Base-by-base conservation (phyloP, 495 filamentous ascomycete genomes). In the Chlorociboria aeruginascens region DNA sequence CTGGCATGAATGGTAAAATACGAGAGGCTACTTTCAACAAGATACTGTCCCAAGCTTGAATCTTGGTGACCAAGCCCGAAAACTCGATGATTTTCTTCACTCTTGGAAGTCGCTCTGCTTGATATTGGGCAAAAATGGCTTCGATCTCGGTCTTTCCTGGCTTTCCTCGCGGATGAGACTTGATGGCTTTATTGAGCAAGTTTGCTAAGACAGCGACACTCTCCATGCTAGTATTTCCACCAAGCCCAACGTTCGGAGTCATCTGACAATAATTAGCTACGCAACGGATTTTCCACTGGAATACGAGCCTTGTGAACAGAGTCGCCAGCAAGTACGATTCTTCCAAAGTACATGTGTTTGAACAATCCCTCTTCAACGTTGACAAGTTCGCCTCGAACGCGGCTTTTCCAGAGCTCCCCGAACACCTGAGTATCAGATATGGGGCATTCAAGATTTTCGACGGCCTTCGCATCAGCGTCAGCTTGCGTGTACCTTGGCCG, bases 361-460 rank as follows among this genome's bases (percentile, higher is more conserved):
- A 66, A 20, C 3, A 67, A 35, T 9, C 62, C 65, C 46, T 71
- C 66, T 43, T 69, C 64, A 0, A 66, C 66, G 12, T 30, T 31
- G 10, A 49, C 12, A 9, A 49, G 7, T 16, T 28, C 13, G 6
- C 11, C 35, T n/a, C 45, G 36, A 16, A 28, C 48, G 11, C 55
- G 47, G 0, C 46, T 39, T 7, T 49, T 33, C 45, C 61, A 67
- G 9, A 68, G n/a, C 32, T 69, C 63, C 8, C 54, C 51, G 32
- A 69, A 63, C 7, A 32, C 9, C 4, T 29, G 7, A 9, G 11
- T 30, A 10, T 16, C 17, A 7, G 11, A 11, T 31, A 41, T 33
- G 20, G 28, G 36, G 7, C 10, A 3, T 10, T 32, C 25, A 1
- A 13, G 4, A 14, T 41, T 16, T 6, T 14, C 12, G 9, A 11